Percentiles rank a stretch among this genome's conserved stretches.
phyloP scores from a whole-genome alignment of 768 basidiomycete species.

The Panaeolus cyanescens region DNA sequence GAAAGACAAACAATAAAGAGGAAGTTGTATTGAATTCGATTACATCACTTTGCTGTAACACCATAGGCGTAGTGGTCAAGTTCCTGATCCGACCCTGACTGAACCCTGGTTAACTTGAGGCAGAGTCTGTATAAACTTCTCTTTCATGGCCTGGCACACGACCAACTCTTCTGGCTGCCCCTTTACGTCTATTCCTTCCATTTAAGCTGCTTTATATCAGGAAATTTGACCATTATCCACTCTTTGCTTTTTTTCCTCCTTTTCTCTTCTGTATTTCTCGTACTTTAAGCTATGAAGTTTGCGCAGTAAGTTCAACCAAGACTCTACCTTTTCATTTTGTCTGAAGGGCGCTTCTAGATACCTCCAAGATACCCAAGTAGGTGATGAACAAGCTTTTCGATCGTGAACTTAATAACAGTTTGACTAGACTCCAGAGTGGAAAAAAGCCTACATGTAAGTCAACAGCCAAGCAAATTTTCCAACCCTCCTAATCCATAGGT shows the following conservation, averaged over 20 bases:
- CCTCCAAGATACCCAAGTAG: conserved; percentile 69
- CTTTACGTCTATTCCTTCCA: background rate
- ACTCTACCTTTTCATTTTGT: background rate
- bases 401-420: conserved; percentile 7
- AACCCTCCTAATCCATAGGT: conserved; percentile 3
- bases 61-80: background rate
- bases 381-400: conserved; percentile 4
- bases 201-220: background rate
- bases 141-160: conserved; percentile 4
- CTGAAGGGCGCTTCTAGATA: conserved; percentile 41
- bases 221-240: background rate
- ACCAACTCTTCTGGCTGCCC: background rate
- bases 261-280: background rate
- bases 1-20: background rate
- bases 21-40: background rate
- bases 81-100: background rate
- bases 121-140: background rate
- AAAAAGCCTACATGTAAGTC: conserved; percentile 60
- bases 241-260: conserved; percentile 1
- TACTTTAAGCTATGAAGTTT: conserved; percentile 21
- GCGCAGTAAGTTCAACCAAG: conserved; percentile 20
- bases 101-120: background rate
- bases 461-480: background rate
- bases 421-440: conserved; percentile 72
- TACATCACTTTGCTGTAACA: background rate